A percentile compares a stretch with the other conserved stretches of the same genome.
Evolutionary conservation across 2,329 filamentous ascomycete genomes (phyloP).

Genomic region (Pseudogymnoascus sp.): DNA sequence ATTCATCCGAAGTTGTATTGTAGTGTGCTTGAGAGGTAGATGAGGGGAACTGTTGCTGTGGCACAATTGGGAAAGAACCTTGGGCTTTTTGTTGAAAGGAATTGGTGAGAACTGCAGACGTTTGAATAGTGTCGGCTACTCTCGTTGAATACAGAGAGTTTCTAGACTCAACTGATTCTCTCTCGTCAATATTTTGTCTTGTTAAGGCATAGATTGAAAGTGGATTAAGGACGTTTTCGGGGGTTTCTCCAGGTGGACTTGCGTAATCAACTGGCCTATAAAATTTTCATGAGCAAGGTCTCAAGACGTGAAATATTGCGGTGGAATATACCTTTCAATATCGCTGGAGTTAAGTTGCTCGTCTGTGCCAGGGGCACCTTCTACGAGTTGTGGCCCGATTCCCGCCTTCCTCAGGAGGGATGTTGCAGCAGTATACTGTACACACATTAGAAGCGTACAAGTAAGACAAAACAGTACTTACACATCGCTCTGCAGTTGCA

Average conservation of each 20-base stretch:
- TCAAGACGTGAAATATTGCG: background rate
- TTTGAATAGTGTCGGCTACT: background rate
- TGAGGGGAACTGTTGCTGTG: background rate
- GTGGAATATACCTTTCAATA: background rate
- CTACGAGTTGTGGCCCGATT: conserved; percentile 11
- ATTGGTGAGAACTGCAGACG: background rate
- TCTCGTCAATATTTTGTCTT: conserved; percentile 21
- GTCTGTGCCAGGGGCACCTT: background rate
- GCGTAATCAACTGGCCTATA: background rate
- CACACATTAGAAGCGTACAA: background rate
- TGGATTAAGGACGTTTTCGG: conserved; percentile 23
- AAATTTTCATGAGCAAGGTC: background rate
- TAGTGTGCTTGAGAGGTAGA: background rate
- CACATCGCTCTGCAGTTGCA: conserved; percentile 3
- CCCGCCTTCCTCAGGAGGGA: conserved; percentile 10
- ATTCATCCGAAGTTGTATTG: background rate
- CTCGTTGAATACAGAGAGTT: conserved; percentile 7
- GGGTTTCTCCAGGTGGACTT: conserved; percentile 17
- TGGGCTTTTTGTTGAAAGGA: background rate
- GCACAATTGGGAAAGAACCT: background rate
- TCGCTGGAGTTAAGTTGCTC: background rate
- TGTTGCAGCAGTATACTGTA: conserved; percentile 7
- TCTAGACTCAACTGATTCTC: conserved; percentile 20
- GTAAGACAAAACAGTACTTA: background rate
- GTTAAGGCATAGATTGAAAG: conserved; percentile 24